phyloP scores from a whole-genome alignment of 441 rosid genomes.

The Gossypium aridum region DNA sequence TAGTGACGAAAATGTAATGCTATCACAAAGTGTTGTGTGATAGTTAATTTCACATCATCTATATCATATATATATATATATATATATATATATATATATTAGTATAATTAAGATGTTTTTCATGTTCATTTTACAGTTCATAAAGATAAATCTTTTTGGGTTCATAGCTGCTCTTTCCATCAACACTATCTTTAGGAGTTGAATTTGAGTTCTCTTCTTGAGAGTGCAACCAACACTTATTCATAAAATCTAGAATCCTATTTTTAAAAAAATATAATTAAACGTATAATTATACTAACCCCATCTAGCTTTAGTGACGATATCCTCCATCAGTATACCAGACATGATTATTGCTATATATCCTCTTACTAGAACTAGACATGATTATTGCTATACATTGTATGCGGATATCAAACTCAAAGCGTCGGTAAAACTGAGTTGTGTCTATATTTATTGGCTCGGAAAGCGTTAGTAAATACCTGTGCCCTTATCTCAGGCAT shows the following conservation, averaged over 20 bases:
- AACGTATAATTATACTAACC: background rate
- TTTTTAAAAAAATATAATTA: background rate
- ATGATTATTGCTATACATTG: background rate
- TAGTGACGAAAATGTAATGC: background rate
- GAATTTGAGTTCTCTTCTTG: no score
- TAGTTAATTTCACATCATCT: no score
- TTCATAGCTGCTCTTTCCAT: no score
- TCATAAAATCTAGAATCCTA: background rate
- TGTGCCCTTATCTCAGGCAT: slow-evolving; percentile 54
- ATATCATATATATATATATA: no score
- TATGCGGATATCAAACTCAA: background rate
- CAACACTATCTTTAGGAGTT: no score
- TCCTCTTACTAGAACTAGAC: no score
- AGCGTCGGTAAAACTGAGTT: background rate
- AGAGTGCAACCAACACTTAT: no score
- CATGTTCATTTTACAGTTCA: no score
- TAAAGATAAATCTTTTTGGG: no score
- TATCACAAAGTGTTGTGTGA: background rate
- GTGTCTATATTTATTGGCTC: background rate
- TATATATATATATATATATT: no score
- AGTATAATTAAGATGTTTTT: no score
- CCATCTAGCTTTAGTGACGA: background rate
- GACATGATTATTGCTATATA: no score
- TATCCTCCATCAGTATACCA: background rate
- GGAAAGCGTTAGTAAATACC: slow-evolving; percentile 17